Conservation (phyloP, 495 filamentous ascomycete genomes). For the Symbiotaphrina buchneri region DNA sequence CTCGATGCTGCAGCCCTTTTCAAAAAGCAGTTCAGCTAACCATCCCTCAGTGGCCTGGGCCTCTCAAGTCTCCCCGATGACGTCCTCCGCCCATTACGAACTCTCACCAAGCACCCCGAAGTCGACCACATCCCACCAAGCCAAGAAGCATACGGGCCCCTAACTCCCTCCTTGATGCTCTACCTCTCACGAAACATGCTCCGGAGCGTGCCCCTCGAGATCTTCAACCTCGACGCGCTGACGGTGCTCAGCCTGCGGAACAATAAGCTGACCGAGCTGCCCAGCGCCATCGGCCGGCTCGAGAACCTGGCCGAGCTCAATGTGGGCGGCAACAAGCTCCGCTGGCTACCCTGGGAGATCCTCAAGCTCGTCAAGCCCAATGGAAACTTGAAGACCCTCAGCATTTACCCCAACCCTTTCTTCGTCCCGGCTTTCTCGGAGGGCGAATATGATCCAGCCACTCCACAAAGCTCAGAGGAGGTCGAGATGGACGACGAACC, state of each 20-base stretch:
- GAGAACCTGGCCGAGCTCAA: constrained; percentile 42
- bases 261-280: constrained; percentile 42
- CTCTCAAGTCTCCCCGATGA: constrained; percentile 13
- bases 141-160: constrained; percentile 21
- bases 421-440: constrained; percentile 8
- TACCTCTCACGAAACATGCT: constrained; percentile 43
- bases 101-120: constrained; percentile 27
- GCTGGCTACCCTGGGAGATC: constrained; percentile 47
- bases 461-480: too few relatives aligned
- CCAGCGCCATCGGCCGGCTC: constrained; percentile 38
- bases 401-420: constrained; percentile 24
- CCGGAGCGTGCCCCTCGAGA: constrained; percentile 18
- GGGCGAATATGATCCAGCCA: too few relatives aligned
- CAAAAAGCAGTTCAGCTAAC: constrained; percentile 7
- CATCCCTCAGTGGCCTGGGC: constrained; percentile 13
- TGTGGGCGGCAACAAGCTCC: constrained; percentile 44
- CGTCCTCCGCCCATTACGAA: constrained; percentile 30
- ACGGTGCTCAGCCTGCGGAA: constrained; percentile 49
- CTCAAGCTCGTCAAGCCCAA: constrained; percentile 29
- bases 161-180: constrained; percentile 34
- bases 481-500: too few relatives aligned
- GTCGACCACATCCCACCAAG: constrained; percentile 16
- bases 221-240: constrained; percentile 32
- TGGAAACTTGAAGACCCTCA: constrained; percentile 19
- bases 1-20: constrained; percentile 13